Conservation (phyloP, 306 rosid genomes). For the Begonia loranthoides region DNA sequence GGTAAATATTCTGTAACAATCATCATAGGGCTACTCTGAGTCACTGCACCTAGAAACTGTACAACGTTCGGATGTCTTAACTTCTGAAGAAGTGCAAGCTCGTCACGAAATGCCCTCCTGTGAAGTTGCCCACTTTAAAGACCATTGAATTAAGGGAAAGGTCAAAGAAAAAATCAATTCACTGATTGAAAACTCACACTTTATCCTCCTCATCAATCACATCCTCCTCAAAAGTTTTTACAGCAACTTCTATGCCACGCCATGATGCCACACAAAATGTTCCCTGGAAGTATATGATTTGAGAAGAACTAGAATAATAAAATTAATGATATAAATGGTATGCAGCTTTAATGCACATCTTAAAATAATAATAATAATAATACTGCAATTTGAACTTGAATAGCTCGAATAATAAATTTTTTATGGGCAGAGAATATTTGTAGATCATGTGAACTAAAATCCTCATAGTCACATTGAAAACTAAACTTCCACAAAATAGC, state of each 20-base stretch:
- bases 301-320: no score
- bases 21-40: constrained; percentile 99
- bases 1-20: constrained; percentile 95
- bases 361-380: no score
- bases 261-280: constrained; percentile 72
- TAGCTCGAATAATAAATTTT: no score
- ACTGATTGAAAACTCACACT: constrained; percentile 49
- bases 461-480: no score
- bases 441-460: no score
- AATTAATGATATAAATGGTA: no score
- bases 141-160: constrained; percentile 1
- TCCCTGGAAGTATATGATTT: constrained; percentile 34
- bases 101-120: constrained; percentile 87
- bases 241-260: constrained; percentile 94
- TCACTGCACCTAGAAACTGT: constrained; percentile 97
- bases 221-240: constrained; percentile 66
- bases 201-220: constrained; percentile 51
- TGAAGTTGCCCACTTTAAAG: constrained; percentile 11
- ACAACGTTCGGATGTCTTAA: constrained; percentile 94
- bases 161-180: neutral
- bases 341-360: no score
- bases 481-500: no score
- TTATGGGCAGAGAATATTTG: no score
- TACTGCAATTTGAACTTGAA: no score
- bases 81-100: constrained; percentile 87